Base-by-base conservation (phyloP, 805 yeast species). In the Wickerhamomyces mucosus region DNA sequence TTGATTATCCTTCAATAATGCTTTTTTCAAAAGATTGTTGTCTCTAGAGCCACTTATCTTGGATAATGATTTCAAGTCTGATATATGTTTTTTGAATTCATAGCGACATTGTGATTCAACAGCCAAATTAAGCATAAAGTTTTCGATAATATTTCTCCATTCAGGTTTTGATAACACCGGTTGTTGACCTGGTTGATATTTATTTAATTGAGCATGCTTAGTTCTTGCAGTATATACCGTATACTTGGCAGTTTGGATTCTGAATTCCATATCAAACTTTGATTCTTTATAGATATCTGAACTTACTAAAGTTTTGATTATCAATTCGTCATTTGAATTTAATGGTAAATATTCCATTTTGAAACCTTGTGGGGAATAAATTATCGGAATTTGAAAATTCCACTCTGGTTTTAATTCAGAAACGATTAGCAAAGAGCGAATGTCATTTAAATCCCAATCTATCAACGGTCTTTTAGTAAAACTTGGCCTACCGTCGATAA, bases 91-190 rank as follows among this genome's bases (percentile, higher is more conserved):
- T 44, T 72, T 72, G 48, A 74, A 80, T 45, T 80, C 85, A 21
- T 59, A 57, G 15, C 84, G 64, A 43, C 85, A 76, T 49, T 80
- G 85, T 12, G 77, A 73, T 43, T 78, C 85, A 29, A 78, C 78
- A 4, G 74, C 82, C 19, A 78, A 58, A 46, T 74, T 75, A 22
- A 78, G 52, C 22, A 76, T 43, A 45, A 70, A 80, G 53, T 78
- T 79, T 41, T 80, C 89, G 36, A 80, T 75, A 18, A 80, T 67
- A 45, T 78, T 75, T 42, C 88, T 60, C 84, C 86, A 78, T 50
- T 79, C 82, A 17, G 72, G 69, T 39, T 67, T 63, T 6, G 69
- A 56, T n/a, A 70, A 46, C 13, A 28, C 15, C 4, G 27, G 18
- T 3, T 48, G 42, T 4, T 43, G 26, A 7, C 50, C 48, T 15